Base-by-base conservation (phyloP, 768 basidiomycete genomes). In the Lactarius tabidus region DNA sequence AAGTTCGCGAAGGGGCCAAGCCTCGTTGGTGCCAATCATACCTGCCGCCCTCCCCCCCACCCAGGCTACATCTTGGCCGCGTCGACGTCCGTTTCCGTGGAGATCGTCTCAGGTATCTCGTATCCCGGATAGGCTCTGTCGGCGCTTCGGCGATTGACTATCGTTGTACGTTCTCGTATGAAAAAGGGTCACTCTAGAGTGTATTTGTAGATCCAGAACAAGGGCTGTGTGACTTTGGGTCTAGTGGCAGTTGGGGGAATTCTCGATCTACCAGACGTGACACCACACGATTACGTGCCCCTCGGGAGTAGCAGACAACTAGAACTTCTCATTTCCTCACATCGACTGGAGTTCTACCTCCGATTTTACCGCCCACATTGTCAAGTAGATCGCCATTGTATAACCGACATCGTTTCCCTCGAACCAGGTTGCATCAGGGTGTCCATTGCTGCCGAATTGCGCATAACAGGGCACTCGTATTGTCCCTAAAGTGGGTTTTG, bases 71-170 rank as follows among this genome's bases (percentile, higher is more conserved):
- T 43, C 56, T 53, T 61, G 56, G 29, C 43, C 33, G 9, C 57
- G 59, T 31, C 54, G 58, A 14, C 45, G 59, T 12, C 43, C 59
- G 23, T 53, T 60, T 43, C 28, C 48, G 20, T 23, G 60, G 59
- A 57, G 55, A 33, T 36, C 56, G 23, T 35, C 57, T 20, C 64
- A 43, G 29, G 57, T 68, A 17, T 68, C 67, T 60, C 64, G 67
- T 39, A 66, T 68, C 17, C 67, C 67, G n/a, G 65, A 68, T 41
- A 41, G 67, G 55, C 67, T 68, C 58, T 68, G 64, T 35, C 33
- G 41, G 39, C 54, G 56, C 28, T 12, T 48, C 20, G 65, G 57
- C 1, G 51, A 62, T 26, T 66, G 57, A 59, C 17, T 35, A 12
- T 5, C 38, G 14, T 26, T 28, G 39, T 38, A 35, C 10, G 33